Percentiles rank a stretch among this genome's conserved stretches.
Conservation (phyloP, 2,329 filamentous ascomycete species). For the Colletotrichum spinosum region DNA sequence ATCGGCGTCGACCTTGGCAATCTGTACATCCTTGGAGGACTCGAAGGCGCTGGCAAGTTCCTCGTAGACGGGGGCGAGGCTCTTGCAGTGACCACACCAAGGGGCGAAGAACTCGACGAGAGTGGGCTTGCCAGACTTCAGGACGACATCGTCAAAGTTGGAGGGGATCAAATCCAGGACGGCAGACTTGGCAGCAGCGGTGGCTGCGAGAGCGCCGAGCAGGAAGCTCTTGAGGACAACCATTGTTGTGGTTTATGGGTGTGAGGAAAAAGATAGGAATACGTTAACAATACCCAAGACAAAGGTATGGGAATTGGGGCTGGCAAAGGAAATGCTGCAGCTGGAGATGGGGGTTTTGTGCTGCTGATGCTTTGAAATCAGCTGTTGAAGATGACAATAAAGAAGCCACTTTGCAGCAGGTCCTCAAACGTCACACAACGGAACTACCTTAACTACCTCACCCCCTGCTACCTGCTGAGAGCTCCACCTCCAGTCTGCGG, state of each 20-base stretch:
- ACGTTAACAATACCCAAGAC: constrained; percentile 7
- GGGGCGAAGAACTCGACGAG: constrained; percentile 98
- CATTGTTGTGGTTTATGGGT: constrained; percentile 51
- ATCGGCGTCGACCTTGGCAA: constrained; percentile 97
- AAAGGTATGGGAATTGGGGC: constrained; percentile 24
- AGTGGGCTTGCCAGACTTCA: constrained; percentile 93
- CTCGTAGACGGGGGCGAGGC: constrained; percentile 92
- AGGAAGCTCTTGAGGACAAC: constrained; percentile 71
- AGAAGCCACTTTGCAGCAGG: constrained; percentile 52
- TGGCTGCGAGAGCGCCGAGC: constrained; percentile 65
- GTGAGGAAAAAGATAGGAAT: background rate
- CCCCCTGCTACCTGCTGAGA: too few relatives aligned
- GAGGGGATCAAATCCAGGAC: constrained; percentile 89
- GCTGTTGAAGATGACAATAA: constrained; percentile 37
- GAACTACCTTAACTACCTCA: constrained; percentile 11
- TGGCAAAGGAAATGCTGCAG: constrained; percentile 16
- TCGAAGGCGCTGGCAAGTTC: constrained; percentile 84
- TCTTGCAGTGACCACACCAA: constrained; percentile 99
- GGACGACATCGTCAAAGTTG: constrained; percentile 92
- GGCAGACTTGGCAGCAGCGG: constrained; percentile 77
- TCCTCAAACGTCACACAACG: constrained; percentile 31
- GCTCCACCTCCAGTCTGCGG: too few relatives aligned
- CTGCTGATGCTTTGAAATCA: constrained; percentile 50
- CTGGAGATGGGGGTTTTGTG: constrained; percentile 6
- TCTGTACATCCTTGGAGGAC: constrained; percentile 78